A percentile compares a stretch with the other conserved stretches of the same genome.
phyloP scores from a whole-genome alignment of 495 filamentous ascomycete genomes.

The Penicillium angulare region DNA sequence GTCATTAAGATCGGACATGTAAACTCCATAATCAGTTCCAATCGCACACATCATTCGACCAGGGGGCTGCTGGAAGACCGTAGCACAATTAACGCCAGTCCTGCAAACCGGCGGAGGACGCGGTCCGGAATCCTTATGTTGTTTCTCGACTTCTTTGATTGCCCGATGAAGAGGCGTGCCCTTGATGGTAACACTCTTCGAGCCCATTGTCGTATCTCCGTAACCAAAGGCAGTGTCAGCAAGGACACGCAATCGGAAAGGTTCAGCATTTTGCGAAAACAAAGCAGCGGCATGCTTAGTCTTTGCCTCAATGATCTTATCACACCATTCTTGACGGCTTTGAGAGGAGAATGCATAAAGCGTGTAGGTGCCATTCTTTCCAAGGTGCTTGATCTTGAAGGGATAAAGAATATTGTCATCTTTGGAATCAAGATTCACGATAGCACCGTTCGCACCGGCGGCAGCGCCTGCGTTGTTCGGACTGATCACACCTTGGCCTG shows the following conservation, averaged over 20 bases:
- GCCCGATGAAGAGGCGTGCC: slow-evolving; percentile 91
- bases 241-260: slow-evolving; percentile 88
- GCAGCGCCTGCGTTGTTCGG: slow-evolving; percentile 65
- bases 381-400: slow-evolving; percentile 96
- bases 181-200: slow-evolving; percentile 65
- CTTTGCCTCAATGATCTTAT: slow-evolving; percentile 91
- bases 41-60: slow-evolving; percentile 90
- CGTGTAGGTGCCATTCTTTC: slow-evolving; percentile 76
- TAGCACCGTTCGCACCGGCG: slow-evolving; percentile 46
- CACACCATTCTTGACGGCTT: slow-evolving; percentile 83
- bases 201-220: slow-evolving; percentile 56
- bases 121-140: slow-evolving; percentile 59
- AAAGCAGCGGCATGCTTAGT: slow-evolving; percentile 85
- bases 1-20: slow-evolving; percentile 77
- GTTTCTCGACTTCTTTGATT: slow-evolving; percentile 80
- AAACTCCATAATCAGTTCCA: slow-evolving; percentile 93
- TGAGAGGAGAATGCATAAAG: slow-evolving; percentile 75
- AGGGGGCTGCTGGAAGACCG: slow-evolving; percentile 70
- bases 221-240: slow-evolving; percentile 89
- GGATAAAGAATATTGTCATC: slow-evolving; percentile 88
- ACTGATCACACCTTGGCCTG: slow-evolving; percentile 49
- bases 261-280: slow-evolving; percentile 91
- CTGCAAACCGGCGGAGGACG: slow-evolving; percentile 75
- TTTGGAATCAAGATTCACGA: slow-evolving; percentile 54
- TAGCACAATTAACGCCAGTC: slow-evolving; percentile 88